Evolutionary conservation across 192 early-diverging fungal genomes (phyloP), one percentile per base, ranked within the genome.

Genomic region (Coemansia sp.): DNA sequence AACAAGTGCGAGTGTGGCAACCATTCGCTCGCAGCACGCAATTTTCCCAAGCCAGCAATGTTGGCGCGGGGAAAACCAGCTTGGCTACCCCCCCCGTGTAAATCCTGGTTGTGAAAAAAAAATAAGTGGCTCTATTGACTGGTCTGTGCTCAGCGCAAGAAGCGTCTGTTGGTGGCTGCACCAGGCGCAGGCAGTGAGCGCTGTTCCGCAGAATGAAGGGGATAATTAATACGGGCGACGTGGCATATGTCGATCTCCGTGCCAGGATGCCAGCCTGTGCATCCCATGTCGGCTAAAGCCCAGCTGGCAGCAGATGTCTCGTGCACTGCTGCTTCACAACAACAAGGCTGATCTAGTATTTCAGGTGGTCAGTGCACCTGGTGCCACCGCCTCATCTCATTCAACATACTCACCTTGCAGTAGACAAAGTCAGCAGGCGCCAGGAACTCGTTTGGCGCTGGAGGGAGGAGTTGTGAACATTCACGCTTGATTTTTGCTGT

Each of bases 131-230:
- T 44, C 4, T 31, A 29, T 55, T 29, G 51, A 25, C 51, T 55
- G 51, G 51, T 55, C 51, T 14, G 51, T 55, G 51, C 51, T 55
- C 51, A 29, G 51, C 51, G 51, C 51, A 55, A 55, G 51, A 55
- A 55, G 50, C 50, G 50, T 29, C 50, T 53, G 45, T 48, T 48
- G 45, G 45, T 48, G 45, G 45, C 45, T 48, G 50, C 50, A 53
- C 50, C 8, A 19, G 50, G 50, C 50, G 3, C 48, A 51, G 48
- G 48, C 48, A 29, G 39, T 12, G 39, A 14, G 45, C n/a, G 45
- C 45, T 19, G 15, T 19, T 19, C 39, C 12, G 39, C 39, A 41
- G 39, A 41, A 41, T 9, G 10, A 41, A 14, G 39, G 11, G 14
- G n/a, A 46, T 9, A 27, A 29, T 53, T 57, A 57, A 53, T 53